Percentiles rank a stretch among this genome's conserved stretches.
Evolutionary conservation across 352 stramenopile species (phyloP).

Genomic region (Phytophthora ramorum): DNA sequence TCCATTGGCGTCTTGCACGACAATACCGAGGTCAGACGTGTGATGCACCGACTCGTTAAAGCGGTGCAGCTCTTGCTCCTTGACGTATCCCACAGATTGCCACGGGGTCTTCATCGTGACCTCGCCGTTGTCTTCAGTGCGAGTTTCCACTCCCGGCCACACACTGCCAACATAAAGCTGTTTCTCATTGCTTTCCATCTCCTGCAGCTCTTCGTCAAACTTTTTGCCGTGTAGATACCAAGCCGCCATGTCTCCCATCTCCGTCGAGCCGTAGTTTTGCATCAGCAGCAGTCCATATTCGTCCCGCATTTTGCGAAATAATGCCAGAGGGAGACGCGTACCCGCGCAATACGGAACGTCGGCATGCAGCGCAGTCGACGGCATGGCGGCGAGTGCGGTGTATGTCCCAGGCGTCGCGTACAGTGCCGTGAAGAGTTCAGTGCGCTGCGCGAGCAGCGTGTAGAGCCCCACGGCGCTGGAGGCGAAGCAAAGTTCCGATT

Average conservation of each 20-base stretch:
- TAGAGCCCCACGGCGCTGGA: constrained; percentile 59
- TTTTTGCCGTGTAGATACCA: constrained; percentile 61
- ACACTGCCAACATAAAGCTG: constrained; percentile 70
- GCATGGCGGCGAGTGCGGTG: constrained; percentile 63
- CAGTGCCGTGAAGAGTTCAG: constrained; percentile 58
- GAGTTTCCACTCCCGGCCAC: constrained; percentile 72
- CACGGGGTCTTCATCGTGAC: constrained; percentile 82
- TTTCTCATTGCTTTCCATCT: constrained; percentile 47
- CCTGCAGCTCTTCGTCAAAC: constrained; percentile 46
- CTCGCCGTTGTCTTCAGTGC: constrained; percentile 57
- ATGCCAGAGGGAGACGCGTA: constrained; percentile 52
- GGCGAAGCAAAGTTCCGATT: constrained; percentile 78
- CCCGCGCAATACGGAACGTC: constrained; percentile 83
- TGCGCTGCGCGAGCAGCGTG: constrained; percentile 48
- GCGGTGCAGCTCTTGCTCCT: constrained; percentile 50
- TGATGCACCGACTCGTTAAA: constrained; percentile 47
- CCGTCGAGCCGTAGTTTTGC: constrained; percentile 90
- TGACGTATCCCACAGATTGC: constrained; percentile 82
- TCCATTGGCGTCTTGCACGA: constrained; percentile 31
- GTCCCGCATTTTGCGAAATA: constrained; percentile 61
- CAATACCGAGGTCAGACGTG: constrained; percentile 65
- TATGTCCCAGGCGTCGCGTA: constrained; percentile 88
- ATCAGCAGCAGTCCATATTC: constrained; percentile 75
- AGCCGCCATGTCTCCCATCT: constrained; percentile 82
- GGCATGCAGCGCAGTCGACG: constrained; percentile 54